phyloP scores from a whole-genome alignment of 352 stramenopile genomes.

The Phytophthora multivora region DNA sequence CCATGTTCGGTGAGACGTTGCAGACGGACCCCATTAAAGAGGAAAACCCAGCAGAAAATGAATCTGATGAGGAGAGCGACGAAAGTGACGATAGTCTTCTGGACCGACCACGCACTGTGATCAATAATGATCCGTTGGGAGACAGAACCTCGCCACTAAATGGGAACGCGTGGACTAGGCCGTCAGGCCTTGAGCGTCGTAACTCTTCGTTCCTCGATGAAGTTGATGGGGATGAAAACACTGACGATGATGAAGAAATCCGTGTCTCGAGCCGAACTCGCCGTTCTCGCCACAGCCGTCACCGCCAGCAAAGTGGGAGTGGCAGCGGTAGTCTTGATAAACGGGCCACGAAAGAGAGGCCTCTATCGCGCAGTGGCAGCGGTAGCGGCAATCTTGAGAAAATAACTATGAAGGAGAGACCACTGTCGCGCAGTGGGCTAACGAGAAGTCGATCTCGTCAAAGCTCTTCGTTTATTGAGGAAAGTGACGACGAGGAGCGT shows the following conservation, averaged over 20 bases:
- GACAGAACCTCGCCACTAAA: conserved; percentile 30
- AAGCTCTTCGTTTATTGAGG: conserved; percentile 36
- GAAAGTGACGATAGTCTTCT: conserved; percentile 35
- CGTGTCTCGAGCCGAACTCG: conserved; percentile 7
- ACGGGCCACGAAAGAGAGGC: conserved; percentile 17
- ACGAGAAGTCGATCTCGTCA: conserved; percentile 25
- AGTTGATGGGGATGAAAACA: conserved; percentile 43
- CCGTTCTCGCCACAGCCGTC: conserved; percentile 21
- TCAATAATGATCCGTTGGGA: conserved; percentile 9
- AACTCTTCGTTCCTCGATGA: conserved; percentile 43
- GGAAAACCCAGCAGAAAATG: conserved; percentile 55
- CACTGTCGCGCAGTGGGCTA: conserved; percentile 23
- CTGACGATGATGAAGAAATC: conserved; percentile 37
- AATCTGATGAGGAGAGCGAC: conserved; percentile 55
- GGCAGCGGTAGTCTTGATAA: conserved; percentile 30
- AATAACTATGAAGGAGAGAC: conserved; percentile 17
- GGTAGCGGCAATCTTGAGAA: conserved; percentile 28
- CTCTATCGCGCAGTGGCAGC: conserved; percentile 24
- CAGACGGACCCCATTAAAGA: conserved; percentile 61
- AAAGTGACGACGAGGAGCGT: conserved; percentile 34
- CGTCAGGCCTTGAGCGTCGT: conserved; percentile 17
- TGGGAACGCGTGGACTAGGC: conserved; percentile 22
- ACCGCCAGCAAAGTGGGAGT: conserved; percentile 34
- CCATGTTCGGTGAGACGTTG: conserved; percentile 58
- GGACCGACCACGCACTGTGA: conserved; percentile 17